Percentiles rank a stretch among this genome's conserved stretches.
phyloP scores from a whole-genome alignment of 192 early-diverging fungal species.

The Backusella circina region DNA sequence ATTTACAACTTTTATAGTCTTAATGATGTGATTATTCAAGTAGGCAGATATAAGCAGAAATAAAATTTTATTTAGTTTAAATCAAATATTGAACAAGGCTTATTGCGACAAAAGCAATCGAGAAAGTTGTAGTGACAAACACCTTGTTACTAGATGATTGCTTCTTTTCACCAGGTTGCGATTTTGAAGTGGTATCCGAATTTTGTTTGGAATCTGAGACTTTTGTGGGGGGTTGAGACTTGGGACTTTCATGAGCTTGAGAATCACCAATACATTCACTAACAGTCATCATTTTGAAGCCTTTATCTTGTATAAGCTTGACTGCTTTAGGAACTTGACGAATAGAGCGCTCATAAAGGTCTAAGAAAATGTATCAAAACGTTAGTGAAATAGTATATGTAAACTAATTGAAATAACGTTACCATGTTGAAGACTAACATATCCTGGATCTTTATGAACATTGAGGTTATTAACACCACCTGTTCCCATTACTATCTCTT shows the following conservation, averaged over 20 bases:
- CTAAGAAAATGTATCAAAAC: not conserved
- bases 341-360: conserved; percentile 23
- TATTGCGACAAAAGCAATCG: not conserved
- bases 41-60: not conserved
- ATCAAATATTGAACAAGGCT: not conserved
- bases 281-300: conserved; percentile 17
- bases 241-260: not conserved
- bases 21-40: too few relatives aligned
- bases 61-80: not conserved
- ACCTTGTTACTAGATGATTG: not conserved
- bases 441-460: conserved; percentile 26
- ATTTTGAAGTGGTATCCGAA: not conserved
- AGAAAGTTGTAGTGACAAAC: not conserved
- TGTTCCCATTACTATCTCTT: not conserved
- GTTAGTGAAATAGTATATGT: not conserved
- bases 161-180: not conserved
- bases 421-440: conserved; percentile 36
- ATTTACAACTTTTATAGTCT: not conserved
- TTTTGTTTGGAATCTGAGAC: not conserved
- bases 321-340: conserved; percentile 17
- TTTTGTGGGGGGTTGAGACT: not conserved
- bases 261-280: conserved; percentile 21
- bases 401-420: not conserved
- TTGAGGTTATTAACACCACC: conserved; percentile 12
- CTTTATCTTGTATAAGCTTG: conserved; percentile 2